Evolutionary conservation across 2,329 filamentous ascomycete genomes (phyloP).

Genomic region (Aspergillus sp.): DNA sequence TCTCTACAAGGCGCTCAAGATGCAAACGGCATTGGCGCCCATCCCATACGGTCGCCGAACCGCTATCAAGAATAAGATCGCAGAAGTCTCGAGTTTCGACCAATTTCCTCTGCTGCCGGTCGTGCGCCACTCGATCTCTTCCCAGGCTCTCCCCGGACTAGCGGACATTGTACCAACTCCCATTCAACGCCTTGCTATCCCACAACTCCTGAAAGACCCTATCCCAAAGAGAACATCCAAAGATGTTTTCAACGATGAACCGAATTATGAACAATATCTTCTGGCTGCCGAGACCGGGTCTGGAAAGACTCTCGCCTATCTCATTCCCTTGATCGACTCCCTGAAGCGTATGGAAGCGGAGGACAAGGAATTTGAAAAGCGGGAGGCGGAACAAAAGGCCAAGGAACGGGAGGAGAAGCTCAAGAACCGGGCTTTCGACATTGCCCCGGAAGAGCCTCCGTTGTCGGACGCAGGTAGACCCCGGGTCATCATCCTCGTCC

Average conservation of each 20-base stretch:
- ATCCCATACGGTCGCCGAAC: conserved; percentile 72
- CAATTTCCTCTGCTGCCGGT: conserved; percentile 73
- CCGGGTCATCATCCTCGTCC: conserved; percentile 81
- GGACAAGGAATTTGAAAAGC: conserved; percentile 62
- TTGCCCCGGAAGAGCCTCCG: conserved; percentile 61
- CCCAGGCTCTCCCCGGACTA: conserved; percentile 74
- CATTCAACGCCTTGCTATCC: conserved; percentile 85
- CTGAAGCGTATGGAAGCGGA: conserved; percentile 73
- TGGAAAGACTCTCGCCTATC: conserved; percentile 92
- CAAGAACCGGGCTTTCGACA: conserved; percentile 61
- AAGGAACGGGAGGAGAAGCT: conserved; percentile 54
- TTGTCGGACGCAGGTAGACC: conserved; percentile 74
- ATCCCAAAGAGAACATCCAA: conserved; percentile 40
- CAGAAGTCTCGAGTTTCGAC: conserved; percentile 74
- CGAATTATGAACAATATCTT: conserved; percentile 67
- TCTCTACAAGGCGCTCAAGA: conserved; percentile 81
- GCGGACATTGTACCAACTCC: conserved; percentile 79
- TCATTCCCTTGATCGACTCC: conserved; percentile 80
- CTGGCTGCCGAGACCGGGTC: conserved; percentile 95
- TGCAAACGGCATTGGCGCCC: conserved; percentile 78
- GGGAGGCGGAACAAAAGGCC: conserved; percentile 53
- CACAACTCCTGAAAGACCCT: conserved; percentile 67
- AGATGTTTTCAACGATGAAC: conserved; percentile 37
- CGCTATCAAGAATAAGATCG: conserved; percentile 62
- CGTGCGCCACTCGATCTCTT: conserved; percentile 69